A percentile compares a stretch with the other conserved stretches of the same genome.
Evolutionary conservation across 2,329 filamentous ascomycete genomes (phyloP).

Genomic region (Neonectria sp.): DNA sequence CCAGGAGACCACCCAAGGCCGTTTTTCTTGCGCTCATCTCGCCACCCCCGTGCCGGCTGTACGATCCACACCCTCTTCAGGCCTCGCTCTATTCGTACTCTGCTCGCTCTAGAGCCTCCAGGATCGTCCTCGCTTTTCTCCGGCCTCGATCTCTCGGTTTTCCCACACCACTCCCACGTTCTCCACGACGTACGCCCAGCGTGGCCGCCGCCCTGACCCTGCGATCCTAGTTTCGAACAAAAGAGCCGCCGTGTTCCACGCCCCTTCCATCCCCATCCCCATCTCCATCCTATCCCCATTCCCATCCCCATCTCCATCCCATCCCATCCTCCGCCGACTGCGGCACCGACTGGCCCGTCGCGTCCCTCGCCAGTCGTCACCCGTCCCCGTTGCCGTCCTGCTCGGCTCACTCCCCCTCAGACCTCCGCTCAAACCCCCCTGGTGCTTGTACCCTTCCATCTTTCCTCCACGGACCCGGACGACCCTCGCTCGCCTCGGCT

Average conservation of each 20-base stretch:
- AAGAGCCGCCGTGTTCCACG: slow-evolving; percentile 49
- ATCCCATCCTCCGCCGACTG: slow-evolving; percentile 4
- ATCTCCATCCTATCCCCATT: slow-evolving; percentile 28
- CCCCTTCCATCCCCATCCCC: slow-evolving; percentile 41
- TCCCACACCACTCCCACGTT: slow-evolving; percentile 24
- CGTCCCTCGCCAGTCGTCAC: slow-evolving; percentile 15
- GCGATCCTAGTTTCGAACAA: slow-evolving; percentile 48
- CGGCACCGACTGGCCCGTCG: slow-evolving; percentile 36
- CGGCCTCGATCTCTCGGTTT: slow-evolving; percentile 25
- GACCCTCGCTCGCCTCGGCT: slow-evolving; percentile 43
- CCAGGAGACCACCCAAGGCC: too few relatives aligned
- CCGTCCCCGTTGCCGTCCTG: slow-evolving; percentile 32
- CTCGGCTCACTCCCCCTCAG: slow-evolving; percentile 46
- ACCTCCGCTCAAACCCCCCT: slow-evolving; percentile 36
- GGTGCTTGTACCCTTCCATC: slow-evolving; percentile 42
- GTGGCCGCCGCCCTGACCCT: slow-evolving; percentile 41
- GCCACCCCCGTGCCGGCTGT: slow-evolving; percentile 39
- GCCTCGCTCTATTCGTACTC: neutral
- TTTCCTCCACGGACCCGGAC: slow-evolving; percentile 41
- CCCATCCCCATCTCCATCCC: slow-evolving; percentile 35
- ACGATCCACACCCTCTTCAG: slow-evolving; percentile 33
- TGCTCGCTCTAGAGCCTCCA: slow-evolving; percentile 4
- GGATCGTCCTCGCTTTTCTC: slow-evolving; percentile 21
- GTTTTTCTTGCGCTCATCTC: slow-evolving; percentile 33
- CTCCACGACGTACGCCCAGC: slow-evolving; percentile 9